A percentile compares a stretch with the other conserved stretches of the same genome.
phyloP scores from a whole-genome alignment of 1,284 basidiomycete genomes.

The Vanrija sp. region DNA sequence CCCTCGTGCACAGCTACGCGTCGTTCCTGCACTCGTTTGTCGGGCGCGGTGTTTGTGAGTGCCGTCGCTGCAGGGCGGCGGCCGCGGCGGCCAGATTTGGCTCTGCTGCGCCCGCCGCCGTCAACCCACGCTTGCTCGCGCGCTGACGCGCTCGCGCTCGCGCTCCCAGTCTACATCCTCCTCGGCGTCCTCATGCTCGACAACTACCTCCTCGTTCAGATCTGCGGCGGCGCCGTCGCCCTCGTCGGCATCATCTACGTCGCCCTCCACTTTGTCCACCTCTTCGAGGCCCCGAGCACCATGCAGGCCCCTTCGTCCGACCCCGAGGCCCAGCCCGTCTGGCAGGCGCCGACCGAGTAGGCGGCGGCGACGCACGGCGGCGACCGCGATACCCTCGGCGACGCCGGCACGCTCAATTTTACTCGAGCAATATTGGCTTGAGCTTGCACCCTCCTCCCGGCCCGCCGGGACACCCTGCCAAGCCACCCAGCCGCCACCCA shows the following conservation, averaged over 20 bases:
- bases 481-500: not conserved
- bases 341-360: constrained; percentile 37
- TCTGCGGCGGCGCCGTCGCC: constrained; percentile 43
- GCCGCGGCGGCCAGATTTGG: no score
- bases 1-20: constrained; percentile 45
- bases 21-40: constrained; percentile 49
- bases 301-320: constrained; percentile 30
- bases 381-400: no score
- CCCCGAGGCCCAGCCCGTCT: constrained; percentile 36
- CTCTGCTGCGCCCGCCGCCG: no score
- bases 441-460: no score
- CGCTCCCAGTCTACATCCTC: constrained; percentile 40
- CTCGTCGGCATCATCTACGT: constrained; percentile 42
- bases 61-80: no score
- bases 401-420: no score
- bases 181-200: constrained; percentile 48
- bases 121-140: not conserved
- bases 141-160: not conserved
- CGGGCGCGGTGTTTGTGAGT: constrained; percentile 50
- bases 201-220: constrained; percentile 47
- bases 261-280: constrained; percentile 41
- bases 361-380: not conserved
- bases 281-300: constrained; percentile 41
- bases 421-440: no score
- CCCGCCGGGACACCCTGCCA: no score